Evolutionary conservation across 805 yeast genomes (phyloP).

Genomic region (Citeromyces nyonsensis): DNA sequence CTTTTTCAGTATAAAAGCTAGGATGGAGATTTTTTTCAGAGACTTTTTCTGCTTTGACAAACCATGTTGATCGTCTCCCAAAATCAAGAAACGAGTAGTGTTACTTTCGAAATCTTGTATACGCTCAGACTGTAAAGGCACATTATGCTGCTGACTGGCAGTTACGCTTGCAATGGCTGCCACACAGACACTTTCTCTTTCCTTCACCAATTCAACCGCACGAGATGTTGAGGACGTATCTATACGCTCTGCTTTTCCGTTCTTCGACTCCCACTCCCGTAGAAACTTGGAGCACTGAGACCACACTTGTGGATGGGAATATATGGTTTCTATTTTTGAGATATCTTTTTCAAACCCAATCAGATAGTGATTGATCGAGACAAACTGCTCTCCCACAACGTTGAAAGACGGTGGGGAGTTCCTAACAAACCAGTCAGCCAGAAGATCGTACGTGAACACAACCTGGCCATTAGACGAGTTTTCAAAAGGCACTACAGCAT

Average conservation of each 20-base stretch:
- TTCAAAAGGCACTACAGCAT: conserved; percentile 78
- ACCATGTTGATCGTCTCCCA: conserved; percentile 23
- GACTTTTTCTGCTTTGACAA: conserved; percentile 1
- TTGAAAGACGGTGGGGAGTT: conserved; percentile 20
- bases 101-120: conserved; percentile 66
- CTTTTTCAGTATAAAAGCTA: conserved; percentile 48
- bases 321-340: conserved; percentile 34
- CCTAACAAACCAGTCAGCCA: conserved; percentile 47
- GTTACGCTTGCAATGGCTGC: conserved; percentile 65
- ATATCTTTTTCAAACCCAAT: conserved; percentile 29
- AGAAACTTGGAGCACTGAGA: conserved; percentile 68
- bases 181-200: conserved; percentile 18
- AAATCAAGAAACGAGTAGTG: conserved; percentile 72
- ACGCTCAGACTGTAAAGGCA: conserved; percentile 34
- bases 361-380: conserved; percentile 68
- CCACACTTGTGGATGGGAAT: conserved; percentile 98
- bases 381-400: conserved; percentile 69
- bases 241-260: conserved; percentile 24
- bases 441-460: conserved; percentile 65
- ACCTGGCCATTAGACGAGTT: conserved; percentile 95
- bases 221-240: conserved; percentile 73
- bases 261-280: conserved; percentile 6
- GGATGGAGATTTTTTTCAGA: conserved; percentile 25
- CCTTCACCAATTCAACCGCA: conserved; percentile 56
- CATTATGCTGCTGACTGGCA: conserved; percentile 45